Conservation (phyloP, 139 green algal species). For the Coccomyxa sp. region DNA sequence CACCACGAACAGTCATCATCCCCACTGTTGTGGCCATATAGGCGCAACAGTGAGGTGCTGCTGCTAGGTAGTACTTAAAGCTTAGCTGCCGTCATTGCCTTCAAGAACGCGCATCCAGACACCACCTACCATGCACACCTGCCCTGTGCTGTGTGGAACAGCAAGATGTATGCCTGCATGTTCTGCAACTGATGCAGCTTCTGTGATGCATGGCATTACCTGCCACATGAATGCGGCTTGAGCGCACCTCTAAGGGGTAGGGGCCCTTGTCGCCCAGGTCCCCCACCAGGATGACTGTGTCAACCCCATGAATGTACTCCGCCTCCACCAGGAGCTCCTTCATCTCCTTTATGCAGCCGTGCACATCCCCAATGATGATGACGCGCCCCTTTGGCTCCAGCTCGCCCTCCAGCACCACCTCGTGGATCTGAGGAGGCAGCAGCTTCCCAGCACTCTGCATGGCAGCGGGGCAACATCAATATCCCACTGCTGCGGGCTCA, state of each 20-base stretch:
- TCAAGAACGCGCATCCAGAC: no score
- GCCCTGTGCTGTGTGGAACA: no score
- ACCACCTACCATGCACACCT: no score
- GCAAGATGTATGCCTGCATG: no score
- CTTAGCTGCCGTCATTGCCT: no score
- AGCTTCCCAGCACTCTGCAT: background rate
- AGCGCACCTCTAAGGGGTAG: slow-evolving; percentile 13
- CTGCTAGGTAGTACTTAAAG: no score
- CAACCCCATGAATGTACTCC: background rate
- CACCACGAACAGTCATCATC: no score
- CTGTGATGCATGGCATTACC: no score
- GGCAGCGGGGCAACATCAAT: background rate
- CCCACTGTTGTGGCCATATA: no score
- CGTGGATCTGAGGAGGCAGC: background rate
- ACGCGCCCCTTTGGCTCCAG: slow-evolving; percentile 8
- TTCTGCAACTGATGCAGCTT: no score
- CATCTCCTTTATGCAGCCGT: slow-evolving; percentile 32
- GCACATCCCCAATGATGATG: slow-evolving; percentile 29
- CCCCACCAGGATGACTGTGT: slow-evolving; percentile 26
- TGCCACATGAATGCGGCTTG: no score
- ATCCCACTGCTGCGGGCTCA: background rate
- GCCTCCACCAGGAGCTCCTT: slow-evolving; percentile 24
- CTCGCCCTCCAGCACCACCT: background rate
- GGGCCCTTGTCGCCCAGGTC: slow-evolving; percentile 43
- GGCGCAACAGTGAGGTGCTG: no score